Evolutionary conservation across 495 filamentous ascomycete species (phyloP).

Genomic region (Elasticomyces elasticus): DNA sequence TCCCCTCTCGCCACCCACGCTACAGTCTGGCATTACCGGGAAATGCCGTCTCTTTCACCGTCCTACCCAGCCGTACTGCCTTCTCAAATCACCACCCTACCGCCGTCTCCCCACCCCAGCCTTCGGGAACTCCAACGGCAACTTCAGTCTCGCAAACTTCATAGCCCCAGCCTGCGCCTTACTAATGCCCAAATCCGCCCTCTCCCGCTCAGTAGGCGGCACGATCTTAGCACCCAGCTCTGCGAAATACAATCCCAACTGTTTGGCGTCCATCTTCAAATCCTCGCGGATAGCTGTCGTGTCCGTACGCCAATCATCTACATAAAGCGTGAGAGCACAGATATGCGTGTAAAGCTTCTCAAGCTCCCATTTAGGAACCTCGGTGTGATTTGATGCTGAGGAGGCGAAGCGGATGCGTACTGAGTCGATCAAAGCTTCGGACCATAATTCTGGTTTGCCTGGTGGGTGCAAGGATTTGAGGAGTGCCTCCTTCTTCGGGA

Average conservation of each 20-base stretch:
- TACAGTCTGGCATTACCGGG: too few relatives aligned
- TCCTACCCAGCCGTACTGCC: too few relatives aligned
- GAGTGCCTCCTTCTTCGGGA: slow-evolving; percentile 41
- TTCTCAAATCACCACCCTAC: neutral
- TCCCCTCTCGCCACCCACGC: too few relatives aligned
- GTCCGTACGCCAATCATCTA: slow-evolving; percentile 73
- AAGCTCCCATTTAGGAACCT: slow-evolving; percentile 34
- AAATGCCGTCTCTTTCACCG: too few relatives aligned
- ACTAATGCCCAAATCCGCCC: slow-evolving; percentile 36
- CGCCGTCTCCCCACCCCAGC: slow-evolving; percentile 40
- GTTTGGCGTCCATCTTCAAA: slow-evolving; percentile 59
- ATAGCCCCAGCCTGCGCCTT: slow-evolving; percentile 52
- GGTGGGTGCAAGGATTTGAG: slow-evolving; percentile 32
- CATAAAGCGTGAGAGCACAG: slow-evolving; percentile 42
- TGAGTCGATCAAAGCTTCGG: slow-evolving; percentile 53
- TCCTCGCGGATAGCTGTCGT: slow-evolving; percentile 67
- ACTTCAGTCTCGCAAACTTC: slow-evolving; percentile 55
- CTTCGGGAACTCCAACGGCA: slow-evolving; percentile 80
- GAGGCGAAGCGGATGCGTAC: slow-evolving; percentile 62
- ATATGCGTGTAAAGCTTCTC: slow-evolving; percentile 36
- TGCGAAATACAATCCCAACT: slow-evolving; percentile 57
- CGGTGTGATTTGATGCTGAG: slow-evolving; percentile 19
- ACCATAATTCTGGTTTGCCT: slow-evolving; percentile 25
- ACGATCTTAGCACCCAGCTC: slow-evolving; percentile 68
- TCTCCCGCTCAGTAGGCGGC: slow-evolving; percentile 41